Evolutionary conservation across 768 basidiomycete species (phyloP).

Genomic region (Hortiboletus flavorubellus): DNA sequence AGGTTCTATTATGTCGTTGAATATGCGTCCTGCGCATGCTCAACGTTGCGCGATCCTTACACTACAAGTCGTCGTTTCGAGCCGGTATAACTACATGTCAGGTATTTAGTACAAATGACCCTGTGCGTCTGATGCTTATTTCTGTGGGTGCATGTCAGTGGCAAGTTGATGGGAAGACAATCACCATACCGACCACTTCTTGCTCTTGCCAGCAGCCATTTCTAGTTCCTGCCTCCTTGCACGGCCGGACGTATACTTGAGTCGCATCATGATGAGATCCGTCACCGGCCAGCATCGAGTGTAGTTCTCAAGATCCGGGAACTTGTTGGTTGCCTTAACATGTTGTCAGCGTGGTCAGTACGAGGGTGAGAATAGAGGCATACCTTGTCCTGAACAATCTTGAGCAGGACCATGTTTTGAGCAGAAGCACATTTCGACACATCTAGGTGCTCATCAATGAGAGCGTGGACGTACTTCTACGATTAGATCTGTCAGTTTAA

Average conservation of each 20-base stretch:
- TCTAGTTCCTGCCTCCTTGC: not conserved
- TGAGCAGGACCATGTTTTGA: not conserved
- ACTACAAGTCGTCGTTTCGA: too few species aligned
- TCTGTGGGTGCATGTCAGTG: too few species aligned
- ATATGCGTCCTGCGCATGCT: too few species aligned
- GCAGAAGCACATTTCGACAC: slow-evolving; percentile 5
- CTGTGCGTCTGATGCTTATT: too few species aligned
- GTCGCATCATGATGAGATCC: slow-evolving; percentile 2
- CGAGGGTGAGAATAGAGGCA: too few species aligned
- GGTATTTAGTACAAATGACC: too few species aligned
- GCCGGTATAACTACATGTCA: too few species aligned
- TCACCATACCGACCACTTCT: not conserved
- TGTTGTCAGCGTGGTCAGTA: not conserved
- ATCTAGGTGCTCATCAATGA: slow-evolving; percentile 10
- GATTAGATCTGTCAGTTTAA: too few species aligned
- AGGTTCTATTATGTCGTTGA: too few species aligned
- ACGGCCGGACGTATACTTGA: slow-evolving; percentile 4
- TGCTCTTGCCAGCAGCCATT: slow-evolving; percentile 4
- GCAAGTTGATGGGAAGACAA: too few species aligned
- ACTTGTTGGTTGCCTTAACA: not conserved
- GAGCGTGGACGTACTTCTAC: not conserved
- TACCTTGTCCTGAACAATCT: not conserved
- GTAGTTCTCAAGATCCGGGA: slow-evolving; percentile 13
- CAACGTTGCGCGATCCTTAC: too few species aligned
- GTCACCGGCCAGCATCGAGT: slow-evolving; percentile 3